Base-by-base conservation (phyloP, 805 yeast species). In the Yamadazyma tumulicola region DNA sequence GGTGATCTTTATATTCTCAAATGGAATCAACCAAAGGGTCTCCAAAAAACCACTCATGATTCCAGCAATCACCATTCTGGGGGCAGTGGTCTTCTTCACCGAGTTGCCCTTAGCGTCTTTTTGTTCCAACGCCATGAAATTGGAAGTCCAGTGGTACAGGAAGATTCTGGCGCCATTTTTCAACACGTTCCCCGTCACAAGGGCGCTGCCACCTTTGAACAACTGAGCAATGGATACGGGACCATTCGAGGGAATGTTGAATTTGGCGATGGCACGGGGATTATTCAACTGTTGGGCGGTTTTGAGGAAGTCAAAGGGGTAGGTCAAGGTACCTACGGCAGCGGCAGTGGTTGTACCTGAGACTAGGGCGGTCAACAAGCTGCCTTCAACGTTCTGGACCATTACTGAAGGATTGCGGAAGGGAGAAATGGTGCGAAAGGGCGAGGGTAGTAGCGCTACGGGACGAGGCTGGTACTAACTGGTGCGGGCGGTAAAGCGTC, bases 1-100 rank as follows among this genome's bases (percentile, higher is more conserved):
- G 6, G 82, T 71, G 2, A 84, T 80, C 52, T 87, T 87, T 45
- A 87, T 69, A 50, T 81, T 85, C 52, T 91, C 98, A 55, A 91
- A 89, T 0, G 97, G 98, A 13, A 93, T 84, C 15, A 91, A 77
- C 71, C 84, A 75, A 21, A 88, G 43, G 2, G 94, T 79, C 56
- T 93, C 97, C 28, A 81, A 62, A 38, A 83, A 69, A 2, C 95
- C 97, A 4, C 95, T 84, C 65, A 86, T 74, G 1, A 72, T 69
- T 7, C 95, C 96, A 3, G 96, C 96, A 39, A 84, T 78, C 6
- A 86, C 84, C 26, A 86, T 72, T 48, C 87, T 70, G 7, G 94
- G 91, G 1, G 94, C 94, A 6, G 81, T 71, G 3, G 86, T 70
- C 43, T 77, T 72, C n/a, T 79, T 75, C 34, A 59, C 61, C 13